Conservation (phyloP, 2,329 filamentous ascomycete genomes). For the Ceratocystis cubensis region DNA sequence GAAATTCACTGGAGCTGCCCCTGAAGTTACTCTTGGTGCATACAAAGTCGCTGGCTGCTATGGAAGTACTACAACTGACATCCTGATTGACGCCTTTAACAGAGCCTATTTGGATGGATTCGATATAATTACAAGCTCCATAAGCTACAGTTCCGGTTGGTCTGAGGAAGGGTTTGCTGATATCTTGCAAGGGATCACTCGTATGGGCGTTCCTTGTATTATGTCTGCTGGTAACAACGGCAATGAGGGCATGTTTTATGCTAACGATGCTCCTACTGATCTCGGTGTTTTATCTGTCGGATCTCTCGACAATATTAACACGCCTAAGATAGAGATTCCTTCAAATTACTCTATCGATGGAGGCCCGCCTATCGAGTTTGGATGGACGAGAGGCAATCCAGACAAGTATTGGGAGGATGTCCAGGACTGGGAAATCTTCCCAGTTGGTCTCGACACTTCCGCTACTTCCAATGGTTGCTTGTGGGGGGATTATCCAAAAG, state of each 20-base stretch:
- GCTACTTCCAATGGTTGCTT: slow-evolving; percentile 40
- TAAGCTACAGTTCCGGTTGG: slow-evolving; percentile 42
- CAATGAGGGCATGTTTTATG: slow-evolving; percentile 34
- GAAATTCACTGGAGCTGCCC: slow-evolving; percentile 40
- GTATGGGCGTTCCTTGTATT: slow-evolving; percentile 40
- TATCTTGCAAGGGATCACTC: slow-evolving; percentile 38
- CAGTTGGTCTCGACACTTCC: slow-evolving; percentile 38
- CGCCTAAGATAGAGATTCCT: slow-evolving; percentile 33
- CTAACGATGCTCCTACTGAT: slow-evolving; percentile 35
- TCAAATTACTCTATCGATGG: slow-evolving; percentile 33
- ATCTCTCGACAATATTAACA: slow-evolving; percentile 37
- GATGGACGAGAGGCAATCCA: slow-evolving; percentile 33
- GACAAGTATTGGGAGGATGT: slow-evolving; percentile 30
- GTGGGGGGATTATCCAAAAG: slow-evolving; percentile 36
- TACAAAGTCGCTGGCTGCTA: slow-evolving; percentile 47
- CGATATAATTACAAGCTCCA: slow-evolving; percentile 44
- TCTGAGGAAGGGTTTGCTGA: slow-evolving; percentile 39
- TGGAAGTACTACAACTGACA: slow-evolving; percentile 40
- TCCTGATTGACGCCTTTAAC: slow-evolving; percentile 47
- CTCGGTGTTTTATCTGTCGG: slow-evolving; percentile 37
- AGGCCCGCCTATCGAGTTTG: slow-evolving; percentile 30
- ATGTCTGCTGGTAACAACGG: slow-evolving; percentile 43
- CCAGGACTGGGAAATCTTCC: slow-evolving; percentile 39
- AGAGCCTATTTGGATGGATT: slow-evolving; percentile 47
- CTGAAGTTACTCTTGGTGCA: slow-evolving; percentile 42